Base-by-base conservation (phyloP, 176 grass and related monocot species). In the Musa troglodytarum region DNA sequence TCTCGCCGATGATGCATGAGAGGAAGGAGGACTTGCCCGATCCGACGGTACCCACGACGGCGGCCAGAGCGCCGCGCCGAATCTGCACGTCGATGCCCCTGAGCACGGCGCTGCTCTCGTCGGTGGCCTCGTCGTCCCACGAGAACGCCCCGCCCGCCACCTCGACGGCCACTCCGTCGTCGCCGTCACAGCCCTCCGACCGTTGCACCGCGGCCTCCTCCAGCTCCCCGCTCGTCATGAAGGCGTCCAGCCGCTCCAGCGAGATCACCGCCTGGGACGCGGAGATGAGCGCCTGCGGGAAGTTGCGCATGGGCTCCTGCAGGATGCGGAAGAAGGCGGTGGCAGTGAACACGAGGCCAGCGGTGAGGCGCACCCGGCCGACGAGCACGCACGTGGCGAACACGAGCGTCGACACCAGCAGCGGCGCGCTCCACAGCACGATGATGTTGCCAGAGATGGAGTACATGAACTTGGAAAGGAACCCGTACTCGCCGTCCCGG, bases 11-110 rank as follows among this genome's bases (percentile, higher is more conserved):
- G 79, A 99, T 76, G 78, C 90, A 94, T 0, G 83, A 82, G 8
- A 99, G 90, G 22, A 99, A 79, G 28, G 95, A 99, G 22, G 90
- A 94, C 81, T 99, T 99, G 74, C 95, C 95, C 22, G 90, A 94
- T 3, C 90, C 90, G 50, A 99, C 90, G 73, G 86, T 91, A 10
- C 95, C 95, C 1, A 99, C 90, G 1, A 99, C 88, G 0, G 95
- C 90, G 3, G 95, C 81, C 61, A 99, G 86, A 26, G 78, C 69
- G 16, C 95, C 95, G 16, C 65, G 58, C 9, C 75, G 52, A 69
- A 99, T 87, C 66, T 86, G 76, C 9, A 99, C 13, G 67, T 91
- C 54, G 66, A 99, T 88, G 15, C 82, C 88, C 17, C 86, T 89
- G 17, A 99, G 80, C 72, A 79, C 84, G 13, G 77, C 69, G 21